Conservation (phyloP, 2,329 filamentous ascomycete species). For the Calcarisporium arbuscula region DNA sequence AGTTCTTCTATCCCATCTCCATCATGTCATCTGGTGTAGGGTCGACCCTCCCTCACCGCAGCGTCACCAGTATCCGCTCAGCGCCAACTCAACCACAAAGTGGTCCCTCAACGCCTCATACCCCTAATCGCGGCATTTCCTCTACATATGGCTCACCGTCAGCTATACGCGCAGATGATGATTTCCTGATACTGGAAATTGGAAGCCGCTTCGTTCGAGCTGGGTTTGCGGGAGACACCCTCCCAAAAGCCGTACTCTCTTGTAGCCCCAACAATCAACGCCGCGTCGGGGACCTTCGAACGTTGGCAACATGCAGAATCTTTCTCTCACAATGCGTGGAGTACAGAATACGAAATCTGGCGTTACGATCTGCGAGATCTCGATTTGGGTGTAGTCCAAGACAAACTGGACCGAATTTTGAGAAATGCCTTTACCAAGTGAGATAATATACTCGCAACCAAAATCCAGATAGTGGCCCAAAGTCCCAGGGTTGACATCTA, state of each 20-base stretch:
- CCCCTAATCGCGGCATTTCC: constrained; percentile 49
- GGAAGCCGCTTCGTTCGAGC: constrained; percentile 72
- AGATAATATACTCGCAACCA: constrained; percentile 3
- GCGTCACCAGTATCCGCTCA: constrained; percentile 50
- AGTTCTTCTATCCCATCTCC: no score
- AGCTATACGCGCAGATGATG: constrained; percentile 69
- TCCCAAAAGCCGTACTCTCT: constrained; percentile 63
- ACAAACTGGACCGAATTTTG: constrained; percentile 78
- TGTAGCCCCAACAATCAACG: constrained; percentile 73
- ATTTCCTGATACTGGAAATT: constrained; percentile 75
- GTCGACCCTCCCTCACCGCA: constrained; percentile 48
- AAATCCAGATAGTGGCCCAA: no score
- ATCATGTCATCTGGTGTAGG: constrained; percentile 40
- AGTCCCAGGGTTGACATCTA: constrained; percentile 1
- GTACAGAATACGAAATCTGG: constrained; percentile 68
- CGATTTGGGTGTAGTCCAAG: constrained; percentile 74
- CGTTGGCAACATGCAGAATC: constrained; percentile 53
- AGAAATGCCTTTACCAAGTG: constrained; percentile 78
- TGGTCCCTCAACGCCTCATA: constrained; percentile 47
- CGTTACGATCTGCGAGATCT: constrained; percentile 63
- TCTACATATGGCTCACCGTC: constrained; percentile 54
- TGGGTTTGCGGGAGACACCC: constrained; percentile 79
- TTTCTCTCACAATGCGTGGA: constrained; percentile 49
- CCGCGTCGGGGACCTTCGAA: constrained; percentile 74
- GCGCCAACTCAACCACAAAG: constrained; percentile 27